Percentiles rank a stretch among this genome's conserved stretches.
phyloP scores from a whole-genome alignment of 345 rosid genomes.

The Hibiscus trionum region DNA sequence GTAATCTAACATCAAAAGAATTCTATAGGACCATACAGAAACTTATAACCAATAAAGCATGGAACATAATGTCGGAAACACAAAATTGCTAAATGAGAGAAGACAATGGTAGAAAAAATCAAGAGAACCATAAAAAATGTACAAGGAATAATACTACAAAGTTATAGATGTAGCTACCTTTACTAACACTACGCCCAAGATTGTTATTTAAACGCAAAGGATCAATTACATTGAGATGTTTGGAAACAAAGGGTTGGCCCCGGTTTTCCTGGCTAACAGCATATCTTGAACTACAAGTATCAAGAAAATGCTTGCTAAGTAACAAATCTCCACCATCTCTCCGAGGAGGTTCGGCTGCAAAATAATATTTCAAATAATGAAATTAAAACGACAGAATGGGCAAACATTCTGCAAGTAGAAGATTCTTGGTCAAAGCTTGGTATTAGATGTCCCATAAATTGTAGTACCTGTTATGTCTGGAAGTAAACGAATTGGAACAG shows the following conservation, averaged over 20 bases:
- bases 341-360: neutral
- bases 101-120: neutral
- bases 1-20: neutral
- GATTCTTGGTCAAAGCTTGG: conserved; percentile 3
- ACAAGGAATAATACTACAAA: neutral
- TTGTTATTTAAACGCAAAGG: neutral
- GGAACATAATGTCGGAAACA: neutral
- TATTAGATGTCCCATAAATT: conserved; percentile 9
- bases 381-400: conserved; percentile 1
- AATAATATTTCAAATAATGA: neutral
- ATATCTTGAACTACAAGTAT: neutral
- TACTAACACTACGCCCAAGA: neutral
- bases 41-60: neutral
- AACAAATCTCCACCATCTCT: conserved; percentile 6
- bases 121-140: neutral
- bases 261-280: neutral
- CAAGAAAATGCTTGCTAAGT: neutral
- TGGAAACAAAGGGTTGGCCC: neutral
- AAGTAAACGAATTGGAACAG: conserved; percentile 75
- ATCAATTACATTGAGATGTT: neutral
- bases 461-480: conserved; percentile 75
- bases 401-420: conserved; percentile 5
- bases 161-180: neutral
- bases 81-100: neutral
- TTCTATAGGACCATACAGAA: neutral